Percentiles rank a stretch among this genome's conserved stretches.
Evolutionary conservation across 1,139 yeast genomes (phyloP).

Genomic region (Hansenula sp.): DNA sequence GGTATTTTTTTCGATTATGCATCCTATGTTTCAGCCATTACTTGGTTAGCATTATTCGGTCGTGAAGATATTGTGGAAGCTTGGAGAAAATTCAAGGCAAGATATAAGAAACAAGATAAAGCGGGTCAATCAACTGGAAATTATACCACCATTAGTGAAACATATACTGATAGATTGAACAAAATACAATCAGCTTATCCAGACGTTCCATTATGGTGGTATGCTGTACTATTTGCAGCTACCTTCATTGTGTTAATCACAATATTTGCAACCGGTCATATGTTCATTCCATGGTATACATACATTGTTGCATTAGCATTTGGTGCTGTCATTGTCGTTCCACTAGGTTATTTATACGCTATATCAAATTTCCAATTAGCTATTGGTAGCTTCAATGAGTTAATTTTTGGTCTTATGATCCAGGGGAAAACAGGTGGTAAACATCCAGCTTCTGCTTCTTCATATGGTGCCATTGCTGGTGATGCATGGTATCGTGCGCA

Average conservation of each 20-base stretch:
- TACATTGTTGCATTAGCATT: slow-evolving; percentile 38
- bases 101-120: neutral
- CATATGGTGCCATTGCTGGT: slow-evolving; percentile 48
- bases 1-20: slow-evolving; percentile 51
- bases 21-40: slow-evolving; percentile 43
- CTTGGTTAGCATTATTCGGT: slow-evolving; percentile 34
- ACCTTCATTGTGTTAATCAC: slow-evolving; percentile 34
- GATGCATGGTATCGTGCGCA: slow-evolving; percentile 54
- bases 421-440: slow-evolving; percentile 25
- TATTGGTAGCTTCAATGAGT: slow-evolving; percentile 48
- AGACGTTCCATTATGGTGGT: slow-evolving; percentile 43
- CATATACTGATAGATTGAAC: slow-evolving; percentile 37
- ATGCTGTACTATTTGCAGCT: slow-evolving; percentile 29
- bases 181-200: slow-evolving; percentile 34
- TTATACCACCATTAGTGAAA: neutral
- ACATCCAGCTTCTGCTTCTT: slow-evolving; percentile 47
- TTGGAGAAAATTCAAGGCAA: slow-evolving; percentile 1
- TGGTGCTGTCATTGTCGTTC: slow-evolving; percentile 44
- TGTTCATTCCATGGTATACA: slow-evolving; percentile 50
- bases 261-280: slow-evolving; percentile 33
- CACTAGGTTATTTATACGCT: slow-evolving; percentile 48
- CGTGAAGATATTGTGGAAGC: neutral
- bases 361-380: slow-evolving; percentile 48
- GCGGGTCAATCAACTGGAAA: too few species aligned
- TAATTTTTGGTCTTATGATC: slow-evolving; percentile 43